phyloP scores from a whole-genome alignment of 257 asterid species.

The Lithospermum erythrorhizon region DNA sequence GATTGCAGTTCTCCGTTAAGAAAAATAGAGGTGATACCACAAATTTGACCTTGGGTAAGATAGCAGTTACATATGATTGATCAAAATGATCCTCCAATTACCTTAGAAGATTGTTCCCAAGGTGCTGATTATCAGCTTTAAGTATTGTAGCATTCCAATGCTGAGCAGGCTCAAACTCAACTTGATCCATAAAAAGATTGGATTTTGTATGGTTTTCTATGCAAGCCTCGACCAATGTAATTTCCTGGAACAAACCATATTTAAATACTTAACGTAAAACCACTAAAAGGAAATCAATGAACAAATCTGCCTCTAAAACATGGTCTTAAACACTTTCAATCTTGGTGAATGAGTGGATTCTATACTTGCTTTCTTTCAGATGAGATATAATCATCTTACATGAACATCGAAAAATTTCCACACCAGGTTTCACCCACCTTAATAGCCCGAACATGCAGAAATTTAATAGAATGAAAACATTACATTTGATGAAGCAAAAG shows the following conservation, averaged over 20 bases:
- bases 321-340: neutral
- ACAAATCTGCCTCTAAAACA: neutral
- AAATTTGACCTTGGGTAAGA: neutral
- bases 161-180: constrained; percentile 92
- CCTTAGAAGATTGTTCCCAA: constrained; percentile 43
- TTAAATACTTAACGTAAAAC: constrained; percentile 1
- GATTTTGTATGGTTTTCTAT: constrained; percentile 93
- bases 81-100: constrained; percentile 13
- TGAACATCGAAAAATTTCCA: constrained; percentile 25
- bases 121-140: constrained; percentile 36
- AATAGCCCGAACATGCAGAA: constrained; percentile 83
- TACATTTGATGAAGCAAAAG: neutral
- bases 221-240: constrained; percentile 87
- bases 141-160: constrained; percentile 72
- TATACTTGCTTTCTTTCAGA: neutral
- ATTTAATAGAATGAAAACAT: neutral
- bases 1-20: constrained; percentile 5
- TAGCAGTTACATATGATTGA: neutral
- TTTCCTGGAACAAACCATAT: constrained; percentile 49
- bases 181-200: constrained; percentile 97
- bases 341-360: neutral
- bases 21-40: constrained; percentile 1
- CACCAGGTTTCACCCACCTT: constrained; percentile 55
- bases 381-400: constrained; percentile 10
- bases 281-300: constrained; percentile 15